phyloP scores from a whole-genome alignment of 164 flowering plant species.

The Cinnamomum micranthum region DNA sequence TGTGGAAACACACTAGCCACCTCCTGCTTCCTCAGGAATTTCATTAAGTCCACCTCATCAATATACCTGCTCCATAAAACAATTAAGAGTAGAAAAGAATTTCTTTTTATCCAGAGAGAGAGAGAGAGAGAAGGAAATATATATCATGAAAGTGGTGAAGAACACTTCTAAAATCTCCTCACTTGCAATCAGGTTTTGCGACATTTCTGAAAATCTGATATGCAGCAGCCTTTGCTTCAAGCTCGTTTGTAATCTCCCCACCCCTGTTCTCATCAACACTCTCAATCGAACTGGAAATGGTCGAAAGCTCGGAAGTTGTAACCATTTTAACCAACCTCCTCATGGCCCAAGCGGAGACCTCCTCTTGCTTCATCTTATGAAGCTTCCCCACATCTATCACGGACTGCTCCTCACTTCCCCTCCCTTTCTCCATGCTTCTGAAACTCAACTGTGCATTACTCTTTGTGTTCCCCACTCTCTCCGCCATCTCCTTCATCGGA shows the following conservation, averaged over 20 bases:
- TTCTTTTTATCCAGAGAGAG: not conserved
- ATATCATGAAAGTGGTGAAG: not conserved
- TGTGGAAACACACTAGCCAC: slow-evolving; percentile 50
- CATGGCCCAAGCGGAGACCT: slow-evolving; percentile 87
- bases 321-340: slow-evolving; percentile 50
- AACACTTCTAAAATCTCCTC: slow-evolving; percentile 18
- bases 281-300: slow-evolving; percentile 44
- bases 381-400: slow-evolving; percentile 68
- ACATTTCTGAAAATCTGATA: slow-evolving; percentile 62
- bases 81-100: not conserved
- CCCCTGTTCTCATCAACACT: slow-evolving; percentile 37
- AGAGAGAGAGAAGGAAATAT: not conserved
- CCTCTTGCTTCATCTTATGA: slow-evolving; percentile 50
- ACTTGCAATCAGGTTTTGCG: slow-evolving; percentile 67
- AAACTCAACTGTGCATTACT: slow-evolving; percentile 48
- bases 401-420: slow-evolving; percentile 27
- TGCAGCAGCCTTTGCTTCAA: slow-evolving; percentile 78
- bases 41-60: slow-evolving; percentile 67
- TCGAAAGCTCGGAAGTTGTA: slow-evolving; percentile 45
- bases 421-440: slow-evolving; percentile 28
- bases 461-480: slow-evolving; percentile 17
- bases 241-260: slow-evolving; percentile 61
- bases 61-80: slow-evolving; percentile 49
- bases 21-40: slow-evolving; percentile 68
- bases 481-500: slow-evolving; percentile 52